Evolutionary conservation across 2,329 filamentous ascomycete genomes (phyloP), one percentile per base, ranked within the genome.

Genomic region (Purpureocillium takamizusanense): DNA sequence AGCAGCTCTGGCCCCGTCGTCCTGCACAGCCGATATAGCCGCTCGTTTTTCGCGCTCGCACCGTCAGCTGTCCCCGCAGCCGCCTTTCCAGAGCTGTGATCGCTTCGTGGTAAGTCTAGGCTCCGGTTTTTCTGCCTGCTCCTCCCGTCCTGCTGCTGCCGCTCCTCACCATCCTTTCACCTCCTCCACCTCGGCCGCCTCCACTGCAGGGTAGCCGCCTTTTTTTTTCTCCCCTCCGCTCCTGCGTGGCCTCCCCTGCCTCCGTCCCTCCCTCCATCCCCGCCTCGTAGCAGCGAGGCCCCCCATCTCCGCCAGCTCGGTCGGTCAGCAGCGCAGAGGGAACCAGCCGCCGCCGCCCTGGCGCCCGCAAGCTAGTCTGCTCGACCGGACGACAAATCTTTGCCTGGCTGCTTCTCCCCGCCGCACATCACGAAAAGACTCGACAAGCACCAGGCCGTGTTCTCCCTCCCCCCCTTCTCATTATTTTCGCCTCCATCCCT

Each of bases 101-200:
- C 56, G 56, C 60, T 62, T 63, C 59, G 55, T 49, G 49, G 58
- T 61, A 51, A 59, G 59, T 61, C 28, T 27, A 35, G 16, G 14
- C 14, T 45, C 46, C 17, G 30, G 28, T 33, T 33, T 30, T 37
- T 43, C 39, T 43, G 39, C 36, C 13, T 10, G 30, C 36, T 38
- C 30, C 12, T 31, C 30, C 36, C 16, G 21, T 11, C 18, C 33
- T 16, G 31, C 40, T 33, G 29, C 29, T 15, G 10, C 31, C 14
- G 11, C 30, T 32, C 21, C 16, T 21, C 31, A n/a, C n/a, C n/a
- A n/a, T n/a, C n/a, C n/a, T n/a, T n/a, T n/a, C 21, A 25, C 21
- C 21, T 25, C 21, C 21, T 5, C 21, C 21, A 25, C 21, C 21
- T 6, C 21, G 6, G 21, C 21, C 5, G 10, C 21, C 21, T 25